Percentiles rank a stretch among this genome's conserved stretches.
These are phyloP conservation scores for Excoecaria agallocha DNA, from an alignment of 345 rosid genomes.

Conservation along the genomic window DNA sequence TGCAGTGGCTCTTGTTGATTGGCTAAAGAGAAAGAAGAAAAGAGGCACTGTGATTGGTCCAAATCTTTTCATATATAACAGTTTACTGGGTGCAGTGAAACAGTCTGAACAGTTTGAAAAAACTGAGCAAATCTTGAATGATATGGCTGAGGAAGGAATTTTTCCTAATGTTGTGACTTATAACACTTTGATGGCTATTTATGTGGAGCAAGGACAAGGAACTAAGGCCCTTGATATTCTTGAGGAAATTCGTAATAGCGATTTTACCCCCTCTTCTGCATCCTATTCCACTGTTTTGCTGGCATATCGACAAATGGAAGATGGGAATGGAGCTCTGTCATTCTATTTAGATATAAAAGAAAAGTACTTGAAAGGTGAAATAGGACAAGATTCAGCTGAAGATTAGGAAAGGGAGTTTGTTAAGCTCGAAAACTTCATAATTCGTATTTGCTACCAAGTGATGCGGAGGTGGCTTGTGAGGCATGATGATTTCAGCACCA, in stretches of 20 bases:
- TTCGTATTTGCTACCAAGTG: conserved; percentile 75
- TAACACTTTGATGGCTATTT: conserved; percentile 70
- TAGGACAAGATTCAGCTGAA: conserved; percentile 38
- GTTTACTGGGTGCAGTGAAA: conserved; percentile 73
- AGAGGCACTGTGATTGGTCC: conserved; percentile 53
- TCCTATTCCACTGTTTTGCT: conserved; percentile 77
- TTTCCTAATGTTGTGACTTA: conserved; percentile 68
- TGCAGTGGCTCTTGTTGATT: conserved; percentile 72
- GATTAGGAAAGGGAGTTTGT: conserved; percentile 64
- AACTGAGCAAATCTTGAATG: conserved; percentile 55
- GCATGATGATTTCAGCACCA: conserved; percentile 43
- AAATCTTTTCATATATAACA: conserved; percentile 67
- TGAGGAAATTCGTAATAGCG: conserved; percentile 55
- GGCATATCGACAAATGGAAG: conserved; percentile 77
- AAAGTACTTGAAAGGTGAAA: conserved; percentile 54
- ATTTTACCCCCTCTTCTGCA: conserved; percentile 59
- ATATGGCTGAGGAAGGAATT: conserved; percentile 65
- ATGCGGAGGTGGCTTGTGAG: conserved; percentile 81
- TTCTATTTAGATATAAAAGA: conserved; percentile 64
- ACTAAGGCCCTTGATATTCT: conserved; percentile 61
- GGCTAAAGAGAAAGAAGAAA: conserved; percentile 77
- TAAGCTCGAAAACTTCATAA: conserved; percentile 60
- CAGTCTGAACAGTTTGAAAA: conserved; percentile 42
- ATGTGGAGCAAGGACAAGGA: conserved; percentile 52
- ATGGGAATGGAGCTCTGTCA: conserved; percentile 69